Base-by-base conservation (phyloP, 768 basidiomycete genomes). In the Sporobolomyces roseus region DNA sequence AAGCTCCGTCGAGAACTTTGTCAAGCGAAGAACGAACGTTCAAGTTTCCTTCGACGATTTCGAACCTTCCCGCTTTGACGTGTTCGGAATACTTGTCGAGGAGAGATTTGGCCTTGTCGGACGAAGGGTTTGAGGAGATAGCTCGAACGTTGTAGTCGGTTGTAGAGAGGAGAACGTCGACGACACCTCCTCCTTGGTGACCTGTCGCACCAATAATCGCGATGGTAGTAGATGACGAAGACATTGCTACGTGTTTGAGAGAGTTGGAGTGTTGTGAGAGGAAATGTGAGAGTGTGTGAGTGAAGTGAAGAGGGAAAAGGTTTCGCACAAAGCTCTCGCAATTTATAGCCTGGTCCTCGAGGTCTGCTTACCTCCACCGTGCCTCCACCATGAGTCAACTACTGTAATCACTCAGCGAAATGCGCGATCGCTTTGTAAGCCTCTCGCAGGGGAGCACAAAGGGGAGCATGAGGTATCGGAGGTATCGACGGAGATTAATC, bases 131-230 rank as follows among this genome's bases (percentile, higher is more conserved):
- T 9, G 27, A 17, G 21, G 60, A 45, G 29, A 67, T 4, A n/a
- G 66, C 66, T 45, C 61, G 53, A 30, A 67, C 66, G 43, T 33
- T 1, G 35, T 48, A 67, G 27, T 33, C 23, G 53, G 60, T 41
- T 27, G 60, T 38, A 8, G 43, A n/a, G 53, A 67, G 52, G 0
- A 67, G 43, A 13, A 50, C 32, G 7, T 38, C 25, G 33, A 66
- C 58, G 43, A 54, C 51, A n/a, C 65, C 65, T 8, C 41, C 33
- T 29, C 65, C 65, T 23, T 66, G 65, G 9, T 66, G 23, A 21
- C 65, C 65, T 0, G 65, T 66, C 1, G 51, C 59, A 27, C 65
- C 65, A 43, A 66, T n/a, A 33, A 66, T 51, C 13, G 51, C 27
- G 46, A 66, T 61, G 38, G 38, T 41, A 17, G 17, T 9, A 41